These are phyloP conservation scores for Tephrocybe sp. DNA, from an alignment of 768 basidiomycete genomes.

Conservation along the genomic window DNA sequence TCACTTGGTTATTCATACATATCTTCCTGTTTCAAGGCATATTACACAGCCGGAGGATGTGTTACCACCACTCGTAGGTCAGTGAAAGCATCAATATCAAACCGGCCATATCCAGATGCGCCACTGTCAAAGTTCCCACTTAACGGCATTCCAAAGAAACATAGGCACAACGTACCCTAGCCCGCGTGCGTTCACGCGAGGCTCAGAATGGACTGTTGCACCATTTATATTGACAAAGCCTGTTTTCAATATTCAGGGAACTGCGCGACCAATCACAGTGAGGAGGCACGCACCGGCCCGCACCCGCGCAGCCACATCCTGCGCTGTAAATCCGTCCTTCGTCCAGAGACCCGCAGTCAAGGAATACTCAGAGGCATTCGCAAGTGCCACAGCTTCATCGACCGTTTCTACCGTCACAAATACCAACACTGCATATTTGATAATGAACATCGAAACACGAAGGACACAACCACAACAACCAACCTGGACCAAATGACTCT, in stretches of 20 bases:
- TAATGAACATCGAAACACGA: background rate
- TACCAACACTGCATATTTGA: slow-evolving; percentile 33
- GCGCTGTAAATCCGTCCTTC: slow-evolving; percentile 38
- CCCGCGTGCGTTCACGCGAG: slow-evolving; percentile 35
- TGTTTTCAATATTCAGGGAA: slow-evolving; percentile 23
- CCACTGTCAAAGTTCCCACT: slow-evolving; percentile 26
- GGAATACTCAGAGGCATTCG: slow-evolving; percentile 55
- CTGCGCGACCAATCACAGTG: background rate
- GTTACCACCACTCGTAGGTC: slow-evolving; percentile 42
- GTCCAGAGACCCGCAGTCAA: slow-evolving; percentile 56
- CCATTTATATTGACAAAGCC: slow-evolving; percentile 60
- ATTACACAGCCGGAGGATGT: slow-evolving; percentile 31
- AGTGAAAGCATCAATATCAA: slow-evolving; percentile 52
- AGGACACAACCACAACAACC: slow-evolving; percentile 1
- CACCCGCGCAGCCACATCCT: slow-evolving; percentile 46
- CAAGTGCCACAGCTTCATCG: slow-evolving; percentile 55
- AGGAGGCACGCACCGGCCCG: slow-evolving; percentile 35
- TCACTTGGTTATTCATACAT: too few relatives aligned
- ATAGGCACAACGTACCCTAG: slow-evolving; percentile 39
- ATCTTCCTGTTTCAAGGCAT: slow-evolving; percentile 18
- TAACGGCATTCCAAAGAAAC: background rate
- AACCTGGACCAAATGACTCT: slow-evolving; percentile 66
- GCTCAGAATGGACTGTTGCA: slow-evolving; percentile 46
- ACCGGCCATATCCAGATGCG: slow-evolving; percentile 51
- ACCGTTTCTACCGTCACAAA: slow-evolving; percentile 46